Base-by-base conservation (phyloP, 306 rosid genomes). In the Urtica urens region DNA sequence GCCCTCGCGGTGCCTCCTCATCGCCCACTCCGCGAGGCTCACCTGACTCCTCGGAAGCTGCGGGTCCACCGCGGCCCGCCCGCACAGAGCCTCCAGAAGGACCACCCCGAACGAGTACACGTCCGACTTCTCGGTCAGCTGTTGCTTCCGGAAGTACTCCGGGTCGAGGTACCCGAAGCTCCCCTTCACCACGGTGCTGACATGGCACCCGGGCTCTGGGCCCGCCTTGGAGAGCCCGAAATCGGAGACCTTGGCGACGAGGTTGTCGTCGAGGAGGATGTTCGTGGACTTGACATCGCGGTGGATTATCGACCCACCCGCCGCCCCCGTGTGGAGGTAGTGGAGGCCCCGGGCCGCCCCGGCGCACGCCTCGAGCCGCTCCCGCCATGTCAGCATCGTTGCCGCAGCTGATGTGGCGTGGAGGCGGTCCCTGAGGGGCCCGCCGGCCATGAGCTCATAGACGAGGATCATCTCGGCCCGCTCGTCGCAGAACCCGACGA, bases 81-180 rank as follows among this genome's bases (percentile, higher is more conserved):
- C 78, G 25, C 96, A 86, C 0, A 81, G 41, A 1, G 70, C 86
- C 68, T 86, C 93, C 3, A 86, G 40, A 1, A 86, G 81, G 4
- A 88, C 90, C 17, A 88, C 97, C 5, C 97, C 97, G 35, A 88
- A 81, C 22, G 95, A 88, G 62, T 83, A 88, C 6, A 88, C 67
- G 48, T 88, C 90, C 1, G 93, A 83, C 68, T 88, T 88, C 13
- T 88, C 80, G 0, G 93, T 88, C 0, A 88, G 64, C 12, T 83
- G 80, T 29, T 80, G 94, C 14, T 78, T 65, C 76, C 77, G 34
- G n/a, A 72, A 88, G 58, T 88, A 83, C 45, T 83, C 86, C 2
- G 94, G 96, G 53, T 88, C 96, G 17, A 88, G 81, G 58, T 88
- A 88, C 1, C 96, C 96, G 31, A 88, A 74, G 53, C 97, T 88